Evolutionary conservation across 2,329 filamentous ascomycete species (phyloP).

Genomic region (Alternaria sp.): DNA sequence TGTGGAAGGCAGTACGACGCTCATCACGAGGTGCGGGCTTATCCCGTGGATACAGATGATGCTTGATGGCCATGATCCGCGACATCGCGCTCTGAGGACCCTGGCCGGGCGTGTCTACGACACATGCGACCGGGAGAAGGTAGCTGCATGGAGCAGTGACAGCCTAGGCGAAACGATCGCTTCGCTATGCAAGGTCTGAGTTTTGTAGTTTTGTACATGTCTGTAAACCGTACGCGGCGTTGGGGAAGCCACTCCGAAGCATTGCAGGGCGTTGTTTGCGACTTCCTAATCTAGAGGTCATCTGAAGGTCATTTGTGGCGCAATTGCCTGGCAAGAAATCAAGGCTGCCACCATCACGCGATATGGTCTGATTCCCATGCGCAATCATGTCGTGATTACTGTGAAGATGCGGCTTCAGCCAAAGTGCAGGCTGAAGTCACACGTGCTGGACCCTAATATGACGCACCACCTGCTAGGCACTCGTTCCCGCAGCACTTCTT

Average conservation of each 20-base stretch:
- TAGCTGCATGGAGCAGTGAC: conserved; percentile 69
- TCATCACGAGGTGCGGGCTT: conserved; percentile 77
- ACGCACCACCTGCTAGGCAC: conserved; percentile 15
- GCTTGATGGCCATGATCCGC: conserved; percentile 54
- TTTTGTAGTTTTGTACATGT: conserved; percentile 1
- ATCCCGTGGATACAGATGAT: conserved; percentile 76
- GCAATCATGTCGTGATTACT: not conserved
- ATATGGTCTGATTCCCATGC: not conserved
- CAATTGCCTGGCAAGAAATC: not conserved
- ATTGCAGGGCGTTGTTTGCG: conserved; percentile 18
- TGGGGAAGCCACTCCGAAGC: not conserved
- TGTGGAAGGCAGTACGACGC: conserved; percentile 76
- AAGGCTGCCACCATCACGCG: conserved; percentile 4
- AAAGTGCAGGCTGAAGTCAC: conserved; percentile 4
- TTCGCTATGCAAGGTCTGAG: conserved; percentile 13
- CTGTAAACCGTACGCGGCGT: not conserved
- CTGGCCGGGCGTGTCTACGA: conserved; percentile 67
- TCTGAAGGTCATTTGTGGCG: conserved; percentile 1
- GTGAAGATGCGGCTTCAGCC: not conserved
- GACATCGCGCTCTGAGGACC: conserved; percentile 60
- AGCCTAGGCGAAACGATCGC: conserved; percentile 20
- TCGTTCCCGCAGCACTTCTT: conserved; percentile 9
- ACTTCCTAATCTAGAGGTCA: conserved; percentile 1
- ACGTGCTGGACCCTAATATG: conserved; percentile 14
- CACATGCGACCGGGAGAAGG: conserved; percentile 70